phyloP scores from a whole-genome alignment of 768 basidiomycete genomes.

The Lentinula lateritia region DNA sequence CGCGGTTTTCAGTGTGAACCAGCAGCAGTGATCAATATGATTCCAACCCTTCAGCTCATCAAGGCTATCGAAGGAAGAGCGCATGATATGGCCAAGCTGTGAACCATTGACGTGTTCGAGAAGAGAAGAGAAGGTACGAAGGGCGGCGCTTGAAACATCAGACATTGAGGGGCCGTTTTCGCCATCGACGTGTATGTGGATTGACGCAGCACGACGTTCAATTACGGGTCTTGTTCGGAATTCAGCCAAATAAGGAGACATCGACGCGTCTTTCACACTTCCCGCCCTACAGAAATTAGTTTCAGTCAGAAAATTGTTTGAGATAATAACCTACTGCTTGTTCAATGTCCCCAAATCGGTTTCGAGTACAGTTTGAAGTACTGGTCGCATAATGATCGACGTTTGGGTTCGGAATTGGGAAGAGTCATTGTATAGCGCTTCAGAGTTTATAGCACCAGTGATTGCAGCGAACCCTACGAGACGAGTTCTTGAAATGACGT shows the following conservation, averaged over 20 bases:
- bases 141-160: slow-evolving; percentile 71
- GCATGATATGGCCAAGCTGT: slow-evolving; percentile 70
- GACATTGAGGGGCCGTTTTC: slow-evolving; percentile 72
- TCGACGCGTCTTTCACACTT: slow-evolving; percentile 61
- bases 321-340: slow-evolving; percentile 50
- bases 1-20: slow-evolving; percentile 73
- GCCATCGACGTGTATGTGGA: slow-evolving; percentile 85
- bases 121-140: slow-evolving; percentile 68
- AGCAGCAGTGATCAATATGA: slow-evolving; percentile 67
- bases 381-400: slow-evolving; percentile 61
- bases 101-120: slow-evolving; percentile 70
- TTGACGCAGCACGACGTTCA: slow-evolving; percentile 82
- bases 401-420: slow-evolving; percentile 71
- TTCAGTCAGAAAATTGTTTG: slow-evolving; percentile 1
- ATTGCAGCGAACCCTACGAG: slow-evolving; percentile 84
- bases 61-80: slow-evolving; percentile 66
- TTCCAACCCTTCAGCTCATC: slow-evolving; percentile 60
- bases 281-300: slow-evolving; percentile 37
- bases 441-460: slow-evolving; percentile 75
- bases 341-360: slow-evolving; percentile 55
- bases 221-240: slow-evolving; percentile 75
- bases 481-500: slow-evolving; percentile 50
- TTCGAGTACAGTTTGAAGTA: slow-evolving; percentile 63
- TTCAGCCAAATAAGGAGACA: slow-evolving; percentile 77
- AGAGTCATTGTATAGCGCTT: slow-evolving; percentile 72